phyloP scores from a whole-genome alignment of 805 yeast genomes.

The Jamesozyma piceae region DNA sequence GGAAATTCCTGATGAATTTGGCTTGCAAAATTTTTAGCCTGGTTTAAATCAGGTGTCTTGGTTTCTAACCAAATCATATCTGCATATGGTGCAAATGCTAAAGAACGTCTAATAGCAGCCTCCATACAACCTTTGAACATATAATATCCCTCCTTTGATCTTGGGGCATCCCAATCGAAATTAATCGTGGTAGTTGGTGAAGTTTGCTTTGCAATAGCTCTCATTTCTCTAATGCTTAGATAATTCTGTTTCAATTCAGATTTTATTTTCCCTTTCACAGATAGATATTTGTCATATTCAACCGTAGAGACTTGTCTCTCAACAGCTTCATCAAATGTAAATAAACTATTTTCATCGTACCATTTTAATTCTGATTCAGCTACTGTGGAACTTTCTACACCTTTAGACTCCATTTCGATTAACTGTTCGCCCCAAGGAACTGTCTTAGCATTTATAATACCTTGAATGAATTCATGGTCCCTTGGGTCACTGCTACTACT shows the following conservation, averaged over 20 bases:
- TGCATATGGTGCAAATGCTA: slow-evolving; percentile 48
- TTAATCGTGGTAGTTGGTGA: slow-evolving; percentile 29
- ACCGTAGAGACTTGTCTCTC: slow-evolving; percentile 15
- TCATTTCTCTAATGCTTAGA: slow-evolving; percentile 18
- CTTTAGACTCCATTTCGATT: slow-evolving; percentile 35
- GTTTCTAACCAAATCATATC: slow-evolving; percentile 58
- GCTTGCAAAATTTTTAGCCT: slow-evolving; percentile 41
- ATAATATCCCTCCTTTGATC: slow-evolving; percentile 50
- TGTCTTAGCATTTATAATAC: slow-evolving; percentile 27
- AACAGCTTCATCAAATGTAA: slow-evolving; percentile 46
- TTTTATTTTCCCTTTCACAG: slow-evolving; percentile 13
- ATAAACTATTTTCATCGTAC: slow-evolving; percentile 34
- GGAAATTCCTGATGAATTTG: slow-evolving; percentile 41
- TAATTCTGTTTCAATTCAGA: slow-evolving; percentile 19
- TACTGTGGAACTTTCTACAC: slow-evolving; percentile 31
- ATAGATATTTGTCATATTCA: slow-evolving; percentile 22
- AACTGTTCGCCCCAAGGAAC: slow-evolving; percentile 40
- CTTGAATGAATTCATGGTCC: slow-evolving; percentile 49
- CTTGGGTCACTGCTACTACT: slow-evolving; percentile 44
- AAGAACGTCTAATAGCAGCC: slow-evolving; percentile 45
- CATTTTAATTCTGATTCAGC: slow-evolving; percentile 38
- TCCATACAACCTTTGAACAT: slow-evolving; percentile 42
- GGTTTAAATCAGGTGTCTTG: slow-evolving; percentile 44
- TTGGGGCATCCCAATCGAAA: slow-evolving; percentile 54
- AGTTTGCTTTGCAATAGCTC: slow-evolving; percentile 17